A percentile compares a stretch with the other conserved stretches of the same genome.
Conservation (phyloP, 2,329 filamentous ascomycete species). For the Fusarium multiceps region DNA sequence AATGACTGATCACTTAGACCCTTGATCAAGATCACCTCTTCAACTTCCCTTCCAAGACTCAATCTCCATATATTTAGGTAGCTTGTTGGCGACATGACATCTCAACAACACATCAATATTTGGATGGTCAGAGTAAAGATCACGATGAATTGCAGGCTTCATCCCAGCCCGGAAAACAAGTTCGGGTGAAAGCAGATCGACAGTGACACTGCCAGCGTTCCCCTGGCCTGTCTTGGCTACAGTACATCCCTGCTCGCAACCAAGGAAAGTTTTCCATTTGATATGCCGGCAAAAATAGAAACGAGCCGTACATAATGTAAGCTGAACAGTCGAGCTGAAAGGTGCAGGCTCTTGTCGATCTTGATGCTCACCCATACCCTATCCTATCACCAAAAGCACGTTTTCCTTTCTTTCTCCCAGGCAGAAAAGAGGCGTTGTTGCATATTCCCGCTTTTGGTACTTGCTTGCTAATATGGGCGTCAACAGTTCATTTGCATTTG, state of each 20-base stretch:
- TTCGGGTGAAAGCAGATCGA: not conserved
- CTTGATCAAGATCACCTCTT: not conserved
- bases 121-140: not conserved
- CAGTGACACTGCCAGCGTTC: slow-evolving; percentile 1
- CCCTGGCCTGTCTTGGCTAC: slow-evolving; percentile 8
- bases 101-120: not conserved
- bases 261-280: not conserved
- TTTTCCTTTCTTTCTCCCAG: not conserved
- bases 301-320: not conserved
- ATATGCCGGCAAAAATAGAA: not conserved
- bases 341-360: not conserved
- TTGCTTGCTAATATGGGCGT: not conserved
- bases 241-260: slow-evolving; percentile 8
- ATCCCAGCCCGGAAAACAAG: not conserved
- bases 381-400: not conserved
- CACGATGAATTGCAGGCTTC: not conserved
- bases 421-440: not conserved
- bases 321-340: not conserved
- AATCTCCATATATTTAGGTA: not conserved
- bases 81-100: not conserved
- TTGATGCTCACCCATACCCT: not conserved
- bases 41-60: not conserved
- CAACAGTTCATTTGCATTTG: not conserved
- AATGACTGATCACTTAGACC: not conserved
- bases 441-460: not conserved